Evolutionary conservation across 331 rosid species (phyloP).

Genomic region (Phaseolus coccineus): DNA sequence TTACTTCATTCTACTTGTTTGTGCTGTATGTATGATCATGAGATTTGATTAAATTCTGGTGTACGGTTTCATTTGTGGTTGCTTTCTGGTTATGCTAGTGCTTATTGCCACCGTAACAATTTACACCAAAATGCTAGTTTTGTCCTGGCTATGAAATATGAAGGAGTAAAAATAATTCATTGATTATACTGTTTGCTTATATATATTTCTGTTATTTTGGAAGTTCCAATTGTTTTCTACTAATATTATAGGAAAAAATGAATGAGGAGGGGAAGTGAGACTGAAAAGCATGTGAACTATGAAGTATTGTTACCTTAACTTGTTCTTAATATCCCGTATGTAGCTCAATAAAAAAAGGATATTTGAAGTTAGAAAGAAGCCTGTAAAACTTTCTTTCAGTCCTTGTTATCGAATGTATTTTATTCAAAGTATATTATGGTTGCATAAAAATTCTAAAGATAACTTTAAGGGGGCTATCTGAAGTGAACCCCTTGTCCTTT

Average conservation of each 20-base stretch:
- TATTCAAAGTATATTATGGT: conserved; percentile 29
- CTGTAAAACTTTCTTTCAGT: not conserved
- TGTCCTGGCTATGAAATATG: conserved; percentile 1
- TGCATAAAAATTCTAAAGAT: not conserved
- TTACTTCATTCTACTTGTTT: conserved; percentile 20
- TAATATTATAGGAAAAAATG: not conserved
- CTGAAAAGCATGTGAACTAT: not conserved
- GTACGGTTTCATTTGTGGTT: conserved; percentile 24
- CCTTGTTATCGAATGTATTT: conserved; percentile 5
- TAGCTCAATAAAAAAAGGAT: not conserved
- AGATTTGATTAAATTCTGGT: conserved; percentile 22
- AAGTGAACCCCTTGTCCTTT: conserved; percentile 32
- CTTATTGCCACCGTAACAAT: conserved; percentile 26
- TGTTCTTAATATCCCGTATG: not conserved
- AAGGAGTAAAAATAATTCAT: conserved; percentile 1
- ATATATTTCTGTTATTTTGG: conserved; percentile 26
- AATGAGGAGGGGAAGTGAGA: conserved; percentile 3
- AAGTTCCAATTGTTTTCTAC: conserved; percentile 7
- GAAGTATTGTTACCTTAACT: conserved; percentile 12
- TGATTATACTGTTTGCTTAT: conserved; percentile 3
- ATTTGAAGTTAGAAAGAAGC: conserved; percentile 17
- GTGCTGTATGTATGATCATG: conserved; percentile 31
- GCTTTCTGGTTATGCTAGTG: conserved; percentile 34
- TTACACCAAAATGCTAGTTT: conserved; percentile 21
- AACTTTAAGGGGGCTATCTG: conserved; percentile 30